These are phyloP conservation scores for Fraxinus floribunda DNA, from an alignment of 305 asterid genomes.

Conservation along the genomic window DNA sequence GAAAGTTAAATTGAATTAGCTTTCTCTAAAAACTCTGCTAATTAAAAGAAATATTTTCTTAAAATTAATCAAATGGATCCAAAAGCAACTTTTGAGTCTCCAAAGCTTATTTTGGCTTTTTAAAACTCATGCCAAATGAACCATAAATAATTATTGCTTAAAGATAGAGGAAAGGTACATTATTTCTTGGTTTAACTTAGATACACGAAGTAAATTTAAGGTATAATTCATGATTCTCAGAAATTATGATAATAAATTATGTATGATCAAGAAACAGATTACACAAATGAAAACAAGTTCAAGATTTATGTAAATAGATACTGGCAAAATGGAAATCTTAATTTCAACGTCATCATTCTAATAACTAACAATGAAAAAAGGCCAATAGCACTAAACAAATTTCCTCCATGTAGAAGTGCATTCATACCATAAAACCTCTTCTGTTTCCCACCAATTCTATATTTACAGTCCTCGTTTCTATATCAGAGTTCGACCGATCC, in stretches of 20 bases:
- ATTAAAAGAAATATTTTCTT: no score
- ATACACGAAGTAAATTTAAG: conserved; percentile 4
- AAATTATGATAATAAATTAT: conserved; percentile 8
- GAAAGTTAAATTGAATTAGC: no score
- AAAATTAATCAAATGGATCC: background rate
- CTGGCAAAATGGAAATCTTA: conserved; percentile 38
- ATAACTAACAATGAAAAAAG: conserved; percentile 30
- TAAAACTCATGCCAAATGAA: background rate
- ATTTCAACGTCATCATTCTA: conserved; percentile 34
- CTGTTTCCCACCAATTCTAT: conserved; percentile 49
- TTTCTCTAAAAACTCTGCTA: background rate
- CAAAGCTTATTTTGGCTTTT: background rate
- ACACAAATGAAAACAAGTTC: conserved; percentile 30
- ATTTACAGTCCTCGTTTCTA: conserved; percentile 54
- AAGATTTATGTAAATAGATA: conserved; percentile 16
- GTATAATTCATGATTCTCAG: conserved; percentile 8
- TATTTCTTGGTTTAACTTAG: background rate
- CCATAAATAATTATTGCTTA: background rate
- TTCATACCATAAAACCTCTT: conserved; percentile 36
- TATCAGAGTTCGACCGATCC: conserved; percentile 34
- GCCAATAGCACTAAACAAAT: conserved; percentile 27
- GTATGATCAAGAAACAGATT: conserved; percentile 25
- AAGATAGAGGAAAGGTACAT: background rate
- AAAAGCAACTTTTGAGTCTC: background rate
- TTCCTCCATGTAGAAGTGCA: conserved; percentile 30